phyloP scores from a whole-genome alignment of 108 stramenopile species.

The Thalassiosira profunda region DNA sequence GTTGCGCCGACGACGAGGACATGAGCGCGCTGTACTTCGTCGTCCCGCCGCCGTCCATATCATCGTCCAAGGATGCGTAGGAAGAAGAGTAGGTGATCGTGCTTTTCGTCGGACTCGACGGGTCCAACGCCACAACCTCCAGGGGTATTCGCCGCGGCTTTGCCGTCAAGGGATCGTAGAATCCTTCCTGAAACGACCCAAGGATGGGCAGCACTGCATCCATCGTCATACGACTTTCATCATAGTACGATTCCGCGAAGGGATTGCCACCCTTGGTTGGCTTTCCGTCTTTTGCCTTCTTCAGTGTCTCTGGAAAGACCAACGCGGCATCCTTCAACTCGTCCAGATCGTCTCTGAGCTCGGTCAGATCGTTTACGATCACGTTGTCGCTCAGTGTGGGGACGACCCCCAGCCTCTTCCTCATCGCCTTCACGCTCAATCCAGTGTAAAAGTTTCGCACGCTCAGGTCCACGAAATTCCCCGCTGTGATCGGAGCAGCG shows the following conservation, averaged over 20 bases:
- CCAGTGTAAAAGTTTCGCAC: conserved; percentile 85
- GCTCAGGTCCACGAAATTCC: conserved; percentile 83
- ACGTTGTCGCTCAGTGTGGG: conserved; percentile 48
- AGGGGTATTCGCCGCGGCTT: conserved; percentile 83
- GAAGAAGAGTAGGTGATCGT: conserved; percentile 54
- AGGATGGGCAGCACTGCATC: conserved; percentile 66
- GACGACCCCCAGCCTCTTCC: conserved; percentile 61
- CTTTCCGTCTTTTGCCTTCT: conserved; percentile 13
- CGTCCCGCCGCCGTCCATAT: conserved; percentile 27
- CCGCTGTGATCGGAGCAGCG: conserved; percentile 85
- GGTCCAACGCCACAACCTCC: conserved; percentile 80
- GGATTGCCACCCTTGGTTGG: too few species aligned
- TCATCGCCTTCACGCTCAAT: conserved; percentile 66
- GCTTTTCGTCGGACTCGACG: conserved; percentile 54
- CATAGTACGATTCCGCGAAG: conserved; percentile 8
- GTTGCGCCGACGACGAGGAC: conserved; percentile 48
- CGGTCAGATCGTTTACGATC: conserved; percentile 51
- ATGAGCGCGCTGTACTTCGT: conserved; percentile 43
- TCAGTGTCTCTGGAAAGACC: conserved; percentile 33
- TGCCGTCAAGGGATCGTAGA: conserved; percentile 87
- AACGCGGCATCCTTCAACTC: conserved; percentile 44
- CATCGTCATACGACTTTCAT: conserved; percentile 52
- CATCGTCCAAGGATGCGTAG: conserved; percentile 50
- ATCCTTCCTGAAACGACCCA: conserved; percentile 87
- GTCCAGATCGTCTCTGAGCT: conserved; percentile 53